These are phyloP conservation scores for Aspergillus sp. DNA, from an alignment of 2,329 filamentous ascomycete species.

Conservation along the genomic window DNA sequence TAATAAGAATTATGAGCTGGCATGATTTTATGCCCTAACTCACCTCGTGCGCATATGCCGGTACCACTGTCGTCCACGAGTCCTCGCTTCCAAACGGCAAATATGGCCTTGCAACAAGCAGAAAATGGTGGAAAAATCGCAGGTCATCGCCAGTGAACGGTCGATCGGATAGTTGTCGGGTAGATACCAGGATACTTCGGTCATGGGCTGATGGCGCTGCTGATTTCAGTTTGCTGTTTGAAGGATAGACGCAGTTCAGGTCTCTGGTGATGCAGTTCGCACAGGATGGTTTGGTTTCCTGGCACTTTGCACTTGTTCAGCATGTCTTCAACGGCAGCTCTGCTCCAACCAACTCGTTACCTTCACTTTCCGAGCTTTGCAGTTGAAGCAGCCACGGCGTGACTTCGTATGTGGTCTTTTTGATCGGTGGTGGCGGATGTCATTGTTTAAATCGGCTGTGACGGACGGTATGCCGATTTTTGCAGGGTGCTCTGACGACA, in stretches of 20 bases:
- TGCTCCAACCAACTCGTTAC: conserved; percentile 28
- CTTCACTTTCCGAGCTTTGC: conserved; percentile 48
- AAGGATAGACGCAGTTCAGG: conserved; percentile 31
- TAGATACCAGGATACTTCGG: conserved; percentile 1
- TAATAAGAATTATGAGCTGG: conserved; percentile 2
- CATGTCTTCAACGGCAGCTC: not conserved
- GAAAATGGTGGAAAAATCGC: conserved; percentile 54
- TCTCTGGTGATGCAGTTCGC: conserved; percentile 36
- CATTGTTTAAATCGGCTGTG: too few species aligned
- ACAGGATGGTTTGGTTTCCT: conserved; percentile 38
- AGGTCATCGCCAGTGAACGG: conserved; percentile 46
- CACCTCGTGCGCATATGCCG: conserved; percentile 58
- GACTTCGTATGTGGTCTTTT: conserved; percentile 38
- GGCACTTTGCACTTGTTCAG: conserved; percentile 22
- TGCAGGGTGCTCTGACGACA: too few species aligned
- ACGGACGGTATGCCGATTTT: too few species aligned
- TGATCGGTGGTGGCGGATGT: not conserved
- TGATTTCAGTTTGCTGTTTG: conserved; percentile 11
- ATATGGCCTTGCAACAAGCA: conserved; percentile 56
- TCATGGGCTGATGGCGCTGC: conserved; percentile 4
- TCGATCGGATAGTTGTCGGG: conserved; percentile 12
- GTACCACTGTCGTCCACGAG: conserved; percentile 66
- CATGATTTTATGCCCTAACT: not conserved
- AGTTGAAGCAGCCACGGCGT: conserved; percentile 39
- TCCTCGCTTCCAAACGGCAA: conserved; percentile 64